Evolutionary conservation across 2,329 filamentous ascomycete species (phyloP), one percentile per base, ranked within the genome.

Genomic region (Lachnellula suecica): DNA sequence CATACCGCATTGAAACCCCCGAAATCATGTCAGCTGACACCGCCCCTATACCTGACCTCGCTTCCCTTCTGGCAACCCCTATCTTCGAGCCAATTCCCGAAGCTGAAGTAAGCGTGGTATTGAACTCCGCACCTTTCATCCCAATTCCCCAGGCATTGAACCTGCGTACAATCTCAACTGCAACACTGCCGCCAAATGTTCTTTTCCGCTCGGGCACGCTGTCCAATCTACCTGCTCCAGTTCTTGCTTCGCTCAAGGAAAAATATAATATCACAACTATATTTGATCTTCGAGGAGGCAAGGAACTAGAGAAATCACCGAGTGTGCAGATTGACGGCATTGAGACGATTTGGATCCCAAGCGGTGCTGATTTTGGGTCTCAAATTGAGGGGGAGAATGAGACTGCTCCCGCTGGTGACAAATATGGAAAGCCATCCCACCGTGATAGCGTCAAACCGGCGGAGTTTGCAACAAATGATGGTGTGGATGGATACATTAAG

Each of bases 211-310:
- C 59, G 3, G 59, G 58, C 2, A 15, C 35, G 1, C 45, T 60
- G 3, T 53, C 48, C 0, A 38, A 54, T 23, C 24, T 61, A 1
- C 35, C 54, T 2, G 15, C 34, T 11, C 25, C 42, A 9, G 22
- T 19, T 5, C 51, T 58, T 11, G 11, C 19, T 5, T 13, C 22
- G 7, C 50, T 59, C 17, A 45, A 50, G 17, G 19, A 37, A 17
- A 38, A 45, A 1, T 56, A 54, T 24, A 54, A 47, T 11, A 54
- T 63, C n/a, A 57, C 34, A 8, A 59, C 55, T 1, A 60, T 83
- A 46, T 81, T 81, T 60, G 80, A 82, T 64, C 66, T 83, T 51
- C 73, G 79, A 38, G 74, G 72, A 38, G 65, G 67, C 8, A 56
- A 59, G 27, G 79, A 82, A 68, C 74, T 75, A 47, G 61, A 55